A percentile compares a stretch with the other conserved stretches of the same genome.
phyloP scores from a whole-genome alignment of 192 early-diverging fungal species.

The Gryganskiella cystojenkinii region DNA sequence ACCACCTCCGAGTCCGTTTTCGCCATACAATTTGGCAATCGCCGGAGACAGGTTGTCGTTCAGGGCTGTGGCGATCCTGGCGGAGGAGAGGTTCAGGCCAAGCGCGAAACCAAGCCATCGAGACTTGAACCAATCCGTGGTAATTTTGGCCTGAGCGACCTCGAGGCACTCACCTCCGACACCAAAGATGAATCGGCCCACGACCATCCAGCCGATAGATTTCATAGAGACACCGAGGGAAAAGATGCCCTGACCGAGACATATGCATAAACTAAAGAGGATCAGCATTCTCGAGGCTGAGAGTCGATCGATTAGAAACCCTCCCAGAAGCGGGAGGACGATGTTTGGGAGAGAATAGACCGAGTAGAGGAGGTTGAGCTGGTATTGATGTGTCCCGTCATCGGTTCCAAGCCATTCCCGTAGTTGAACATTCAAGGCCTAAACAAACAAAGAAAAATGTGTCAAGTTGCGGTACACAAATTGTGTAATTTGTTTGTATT shows the following conservation, averaged over 20 bases:
- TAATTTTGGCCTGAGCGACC: constrained; percentile 68
- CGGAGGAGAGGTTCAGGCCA: constrained; percentile 61
- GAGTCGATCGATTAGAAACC: constrained; percentile 66
- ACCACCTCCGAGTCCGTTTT: background rate
- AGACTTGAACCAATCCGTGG: constrained; percentile 69
- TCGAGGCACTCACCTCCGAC: constrained; percentile 72
- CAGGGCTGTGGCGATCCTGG: constrained; percentile 64
- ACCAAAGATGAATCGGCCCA: constrained; percentile 72
- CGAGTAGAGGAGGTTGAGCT: constrained; percentile 58
- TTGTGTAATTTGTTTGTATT: too few species aligned
- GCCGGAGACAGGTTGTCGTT: constrained; percentile 70
- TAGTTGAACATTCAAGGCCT: constrained; percentile 54
- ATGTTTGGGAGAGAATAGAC: constrained; percentile 54
- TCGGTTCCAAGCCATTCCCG: constrained; percentile 45
- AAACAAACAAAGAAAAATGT: background rate
- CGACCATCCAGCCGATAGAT: constrained; percentile 58
- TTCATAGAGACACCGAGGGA: constrained; percentile 61
- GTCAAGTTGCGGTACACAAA: too few species aligned
- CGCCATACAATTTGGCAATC: constrained; percentile 30
- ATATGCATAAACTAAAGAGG: constrained; percentile 59
- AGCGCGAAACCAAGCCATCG: constrained; percentile 71
- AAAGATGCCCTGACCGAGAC: constrained; percentile 70
- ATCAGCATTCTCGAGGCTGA: constrained; percentile 62
- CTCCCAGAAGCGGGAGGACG: constrained; percentile 51
- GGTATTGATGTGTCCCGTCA: constrained; percentile 53